Evolutionary conservation across 495 filamentous ascomycete species (phyloP).

Genomic region (Penicillium odoratum): DNA sequence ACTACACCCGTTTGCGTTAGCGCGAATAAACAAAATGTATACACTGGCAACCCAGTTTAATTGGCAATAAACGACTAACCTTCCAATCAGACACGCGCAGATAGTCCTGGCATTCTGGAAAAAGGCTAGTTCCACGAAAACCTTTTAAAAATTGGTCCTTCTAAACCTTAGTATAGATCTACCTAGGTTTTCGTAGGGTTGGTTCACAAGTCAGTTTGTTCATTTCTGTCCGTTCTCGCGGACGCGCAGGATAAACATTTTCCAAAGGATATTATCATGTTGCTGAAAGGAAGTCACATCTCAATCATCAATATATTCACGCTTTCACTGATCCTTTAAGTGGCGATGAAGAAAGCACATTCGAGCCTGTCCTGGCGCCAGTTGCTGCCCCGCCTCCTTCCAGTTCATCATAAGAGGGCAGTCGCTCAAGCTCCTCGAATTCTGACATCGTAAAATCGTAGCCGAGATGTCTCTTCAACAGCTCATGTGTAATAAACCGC

Average conservation of each 20-base stretch:
- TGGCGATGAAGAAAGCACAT: neutral
- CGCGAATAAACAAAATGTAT: neutral
- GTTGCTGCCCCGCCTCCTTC: neutral
- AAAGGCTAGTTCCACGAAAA: too few relatives aligned
- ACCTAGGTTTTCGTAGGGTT: too few relatives aligned
- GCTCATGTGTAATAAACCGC: constrained; percentile 46
- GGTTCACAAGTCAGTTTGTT: too few relatives aligned
- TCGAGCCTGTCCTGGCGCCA: neutral
- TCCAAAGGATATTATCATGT: too few relatives aligned
- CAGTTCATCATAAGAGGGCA: neutral
- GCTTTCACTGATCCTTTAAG: neutral
- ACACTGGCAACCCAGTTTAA: neutral
- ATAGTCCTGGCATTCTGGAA: too few relatives aligned
- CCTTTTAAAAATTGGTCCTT: too few relatives aligned
- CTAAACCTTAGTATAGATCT: too few relatives aligned
- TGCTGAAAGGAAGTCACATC: too few relatives aligned
- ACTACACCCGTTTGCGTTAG: neutral
- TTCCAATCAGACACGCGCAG: too few relatives aligned
- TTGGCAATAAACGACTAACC: too few relatives aligned
- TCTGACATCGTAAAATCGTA: constrained; percentile 44
- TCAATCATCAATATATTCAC: neutral
- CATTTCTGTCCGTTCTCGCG: too few relatives aligned
- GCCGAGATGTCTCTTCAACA: constrained; percentile 49
- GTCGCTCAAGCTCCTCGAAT: constrained; percentile 35
- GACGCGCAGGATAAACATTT: too few relatives aligned